These are phyloP conservation scores for Capsicum pubescens DNA, from an alignment of 257 asterid species.

Conservation along the genomic window DNA sequence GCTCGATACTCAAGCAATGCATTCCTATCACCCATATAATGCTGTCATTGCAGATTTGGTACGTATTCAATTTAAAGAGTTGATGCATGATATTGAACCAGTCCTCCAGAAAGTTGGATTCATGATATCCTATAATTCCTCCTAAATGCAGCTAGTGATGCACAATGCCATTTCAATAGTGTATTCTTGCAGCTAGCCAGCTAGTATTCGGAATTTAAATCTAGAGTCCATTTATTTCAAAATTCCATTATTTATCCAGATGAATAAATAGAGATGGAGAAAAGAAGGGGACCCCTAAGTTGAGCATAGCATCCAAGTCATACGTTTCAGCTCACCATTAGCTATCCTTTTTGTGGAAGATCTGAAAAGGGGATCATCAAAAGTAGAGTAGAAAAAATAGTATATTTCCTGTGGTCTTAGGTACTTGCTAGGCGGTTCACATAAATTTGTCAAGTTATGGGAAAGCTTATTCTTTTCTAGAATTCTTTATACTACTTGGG, in stretches of 20 bases:
- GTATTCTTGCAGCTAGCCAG: neutral
- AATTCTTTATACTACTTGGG: neutral
- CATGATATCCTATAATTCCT: conserved; percentile 5
- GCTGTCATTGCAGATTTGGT: neutral
- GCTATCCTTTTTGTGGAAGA: neutral
- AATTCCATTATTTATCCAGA: neutral
- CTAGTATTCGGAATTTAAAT: neutral
- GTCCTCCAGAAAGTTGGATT: neutral
- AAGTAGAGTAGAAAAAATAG: neutral
- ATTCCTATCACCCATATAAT: conserved; percentile 9
- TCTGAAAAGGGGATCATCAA: neutral
- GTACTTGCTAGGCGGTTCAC: neutral
- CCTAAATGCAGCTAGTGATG: conserved; percentile 23
- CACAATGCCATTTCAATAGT: neutral
- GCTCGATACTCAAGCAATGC: neutral
- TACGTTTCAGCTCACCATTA: neutral
- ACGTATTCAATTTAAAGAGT: neutral
- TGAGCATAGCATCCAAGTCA: conserved; percentile 13
- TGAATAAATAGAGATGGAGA: conserved; percentile 3
- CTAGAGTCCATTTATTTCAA: conserved; percentile 8
- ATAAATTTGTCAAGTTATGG: conserved; percentile 10
- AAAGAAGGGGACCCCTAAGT: conserved; percentile 15
- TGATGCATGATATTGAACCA: neutral
- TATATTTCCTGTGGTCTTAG: neutral
- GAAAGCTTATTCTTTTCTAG: neutral